These are phyloP conservation scores for Graphilbum ipis-grandicollis DNA, from an alignment of 2,329 filamentous ascomycete species.

Conservation along the genomic window DNA sequence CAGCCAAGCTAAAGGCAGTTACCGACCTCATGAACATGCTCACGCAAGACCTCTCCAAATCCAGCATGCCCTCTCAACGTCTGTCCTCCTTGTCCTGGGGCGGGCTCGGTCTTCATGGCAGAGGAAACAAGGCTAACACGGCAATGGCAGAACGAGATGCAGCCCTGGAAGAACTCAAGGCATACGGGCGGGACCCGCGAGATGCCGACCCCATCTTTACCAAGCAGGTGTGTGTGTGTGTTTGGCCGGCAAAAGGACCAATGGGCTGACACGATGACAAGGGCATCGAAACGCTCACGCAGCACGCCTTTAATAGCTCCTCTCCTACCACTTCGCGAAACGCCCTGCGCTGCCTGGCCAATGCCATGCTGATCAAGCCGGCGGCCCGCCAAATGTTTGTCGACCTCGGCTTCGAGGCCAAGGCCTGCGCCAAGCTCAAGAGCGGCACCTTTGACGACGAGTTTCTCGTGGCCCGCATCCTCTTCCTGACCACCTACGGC, in stretches of 20 bases:
- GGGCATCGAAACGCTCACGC: conserved; percentile 58
- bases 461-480: conserved; percentile 62
- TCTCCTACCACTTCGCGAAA: conserved; percentile 50
- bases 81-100: too few relatives aligned
- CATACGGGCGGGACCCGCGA: conserved; percentile 54
- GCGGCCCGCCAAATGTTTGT: conserved; percentile 56
- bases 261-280: conserved; percentile 16
- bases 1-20: conserved; percentile 54
- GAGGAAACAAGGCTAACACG: too few relatives aligned
- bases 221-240: conserved; percentile 39
- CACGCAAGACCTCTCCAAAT: conserved; percentile 41
- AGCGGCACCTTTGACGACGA: conserved; percentile 66
- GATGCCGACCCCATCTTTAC: conserved; percentile 73
- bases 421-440: conserved; percentile 54
- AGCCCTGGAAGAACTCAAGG: conserved; percentile 53
- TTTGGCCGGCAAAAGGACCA: not conserved
- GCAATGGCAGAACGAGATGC: conserved; percentile 42
- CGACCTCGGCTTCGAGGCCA: conserved; percentile 48
- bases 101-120: too few relatives aligned
- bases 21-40: conserved; percentile 45
- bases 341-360: conserved; percentile 68
- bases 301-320: conserved; percentile 54
- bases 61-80: conserved; percentile 43
- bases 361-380: conserved; percentile 56
- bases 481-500: conserved; percentile 67